Evolutionary conservation across 257 asterid genomes (phyloP).

Genomic region (Perilla frutescens): DNA sequence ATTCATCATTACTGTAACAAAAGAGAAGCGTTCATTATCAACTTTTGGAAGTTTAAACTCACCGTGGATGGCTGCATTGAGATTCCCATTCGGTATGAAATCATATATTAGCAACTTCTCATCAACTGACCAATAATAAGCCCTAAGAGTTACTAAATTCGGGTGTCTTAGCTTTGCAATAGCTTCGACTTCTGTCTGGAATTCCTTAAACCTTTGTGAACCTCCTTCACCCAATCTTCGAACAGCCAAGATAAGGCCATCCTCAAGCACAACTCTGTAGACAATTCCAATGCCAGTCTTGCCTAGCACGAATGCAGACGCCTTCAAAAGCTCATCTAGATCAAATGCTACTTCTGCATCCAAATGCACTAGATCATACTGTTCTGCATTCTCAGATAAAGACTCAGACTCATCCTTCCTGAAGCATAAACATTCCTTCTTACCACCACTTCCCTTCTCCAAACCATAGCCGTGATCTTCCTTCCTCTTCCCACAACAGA

Average conservation of each 20-base stretch:
- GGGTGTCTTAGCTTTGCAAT: constrained; percentile 82
- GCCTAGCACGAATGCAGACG: constrained; percentile 94
- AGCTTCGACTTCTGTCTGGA: constrained; percentile 81
- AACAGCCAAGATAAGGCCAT: constrained; percentile 78
- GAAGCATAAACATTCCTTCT: constrained; percentile 72
- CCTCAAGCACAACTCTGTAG: constrained; percentile 91
- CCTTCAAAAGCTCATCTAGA: constrained; percentile 89
- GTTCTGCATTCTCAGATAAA: constrained; percentile 69
- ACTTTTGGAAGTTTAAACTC: constrained; percentile 21
- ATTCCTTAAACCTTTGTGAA: constrained; percentile 76
- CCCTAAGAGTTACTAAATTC: constrained; percentile 73
- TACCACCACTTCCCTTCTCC: constrained; percentile 55
- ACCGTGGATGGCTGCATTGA: constrained; percentile 79
- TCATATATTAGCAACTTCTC: constrained; percentile 86
- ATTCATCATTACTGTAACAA: not conserved
- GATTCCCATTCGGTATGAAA: constrained; percentile 79
- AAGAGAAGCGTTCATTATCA: not conserved
- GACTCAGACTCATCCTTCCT: constrained; percentile 74
- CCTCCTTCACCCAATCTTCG: constrained; percentile 96
- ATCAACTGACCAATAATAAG: constrained; percentile 93
- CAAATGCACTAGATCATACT: constrained; percentile 69
- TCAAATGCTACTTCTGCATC: constrained; percentile 68
- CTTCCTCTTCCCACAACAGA: constrained; percentile 50
- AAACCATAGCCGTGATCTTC: constrained; percentile 45
- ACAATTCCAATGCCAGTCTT: constrained; percentile 89